phyloP scores from a whole-genome alignment of 2,329 filamentous ascomycete species.

The Fusarium staphyleae region DNA sequence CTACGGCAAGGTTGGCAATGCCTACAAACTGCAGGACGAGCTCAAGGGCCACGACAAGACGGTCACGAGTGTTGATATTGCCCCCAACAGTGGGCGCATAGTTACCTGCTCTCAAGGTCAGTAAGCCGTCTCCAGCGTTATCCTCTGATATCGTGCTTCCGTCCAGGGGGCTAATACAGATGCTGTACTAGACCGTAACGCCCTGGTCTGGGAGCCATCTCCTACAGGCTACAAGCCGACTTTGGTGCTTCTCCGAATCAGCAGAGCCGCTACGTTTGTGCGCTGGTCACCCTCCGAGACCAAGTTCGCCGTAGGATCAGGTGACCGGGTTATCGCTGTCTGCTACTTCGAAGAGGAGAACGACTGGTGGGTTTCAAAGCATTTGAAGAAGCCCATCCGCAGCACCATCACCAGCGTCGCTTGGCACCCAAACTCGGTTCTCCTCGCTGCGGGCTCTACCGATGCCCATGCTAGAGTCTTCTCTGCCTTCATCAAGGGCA shows the following conservation, averaged over 20 bases:
- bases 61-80: constrained; percentile 95
- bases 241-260: constrained; percentile 94
- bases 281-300: constrained; percentile 96
- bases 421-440: constrained; percentile 97
- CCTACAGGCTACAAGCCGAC: constrained; percentile 94
- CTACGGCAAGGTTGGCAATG: constrained; percentile 74
- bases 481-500: constrained; percentile 94
- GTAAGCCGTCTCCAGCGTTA: constrained; percentile 26
- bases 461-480: constrained; percentile 96
- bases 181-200: constrained; percentile 78
- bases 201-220: constrained; percentile 97
- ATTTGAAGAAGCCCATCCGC: constrained; percentile 97
- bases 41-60: constrained; percentile 97
- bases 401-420: constrained; percentile 94
- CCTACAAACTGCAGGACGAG: constrained; percentile 87
- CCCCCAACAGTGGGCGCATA: constrained; percentile 87
- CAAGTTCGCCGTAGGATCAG: constrained; percentile 97
- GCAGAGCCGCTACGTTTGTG: constrained; percentile 93
- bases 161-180: constrained; percentile 11
- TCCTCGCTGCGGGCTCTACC: constrained; percentile 93
- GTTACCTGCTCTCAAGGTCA: constrained; percentile 95
- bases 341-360: constrained; percentile 99
- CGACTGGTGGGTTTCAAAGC: constrained; percentile 99
- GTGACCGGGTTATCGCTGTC: constrained; percentile 91
- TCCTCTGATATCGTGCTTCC: not conserved